phyloP scores from a whole-genome alignment of 176 grass and related monocot species.

The Avena eriantha region DNA sequence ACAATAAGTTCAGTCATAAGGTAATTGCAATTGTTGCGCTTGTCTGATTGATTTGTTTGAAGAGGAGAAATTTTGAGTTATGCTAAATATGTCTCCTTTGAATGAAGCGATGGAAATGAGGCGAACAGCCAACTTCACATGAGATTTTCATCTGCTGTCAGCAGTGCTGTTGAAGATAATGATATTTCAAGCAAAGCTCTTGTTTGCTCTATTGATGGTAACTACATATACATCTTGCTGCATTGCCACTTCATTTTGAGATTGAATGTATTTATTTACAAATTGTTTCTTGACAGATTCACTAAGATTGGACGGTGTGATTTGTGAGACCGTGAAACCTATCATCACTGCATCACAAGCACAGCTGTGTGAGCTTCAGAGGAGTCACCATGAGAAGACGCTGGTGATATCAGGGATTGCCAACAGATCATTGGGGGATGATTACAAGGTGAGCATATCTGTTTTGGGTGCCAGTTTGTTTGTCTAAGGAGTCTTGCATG shows the following conservation, averaged over 20 bases:
- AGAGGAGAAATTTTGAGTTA: conserved; percentile 21
- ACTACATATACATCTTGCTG: neutral
- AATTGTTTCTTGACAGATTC: conserved; percentile 39
- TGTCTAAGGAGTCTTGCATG: neutral
- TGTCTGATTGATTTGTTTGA: conserved; percentile 23
- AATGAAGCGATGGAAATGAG: conserved; percentile 68
- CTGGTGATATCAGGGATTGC: conserved; percentile 55
- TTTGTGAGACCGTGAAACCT: conserved; percentile 52
- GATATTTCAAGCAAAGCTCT: conserved; percentile 55
- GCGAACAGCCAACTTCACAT: conserved; percentile 47
- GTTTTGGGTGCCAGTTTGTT: neutral
- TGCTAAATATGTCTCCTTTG: conserved; percentile 25
- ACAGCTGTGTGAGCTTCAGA: conserved; percentile 58
- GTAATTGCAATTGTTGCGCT: conserved; percentile 41
- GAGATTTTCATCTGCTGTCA: conserved; percentile 53
- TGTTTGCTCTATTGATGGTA: conserved; percentile 68
- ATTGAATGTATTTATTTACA: neutral
- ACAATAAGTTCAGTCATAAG: conserved; percentile 59
- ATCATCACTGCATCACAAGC: conserved; percentile 34
- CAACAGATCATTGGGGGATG: conserved; percentile 53
- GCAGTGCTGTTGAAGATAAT: conserved; percentile 54
- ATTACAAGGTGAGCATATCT: conserved; percentile 59
- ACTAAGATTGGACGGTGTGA: conserved; percentile 51
- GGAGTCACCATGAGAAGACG: conserved; percentile 55
- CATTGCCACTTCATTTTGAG: neutral